Evolutionary conservation across 73 alveolate genomes (phyloP).

Genomic region (Paramecium biaurelia): DNA sequence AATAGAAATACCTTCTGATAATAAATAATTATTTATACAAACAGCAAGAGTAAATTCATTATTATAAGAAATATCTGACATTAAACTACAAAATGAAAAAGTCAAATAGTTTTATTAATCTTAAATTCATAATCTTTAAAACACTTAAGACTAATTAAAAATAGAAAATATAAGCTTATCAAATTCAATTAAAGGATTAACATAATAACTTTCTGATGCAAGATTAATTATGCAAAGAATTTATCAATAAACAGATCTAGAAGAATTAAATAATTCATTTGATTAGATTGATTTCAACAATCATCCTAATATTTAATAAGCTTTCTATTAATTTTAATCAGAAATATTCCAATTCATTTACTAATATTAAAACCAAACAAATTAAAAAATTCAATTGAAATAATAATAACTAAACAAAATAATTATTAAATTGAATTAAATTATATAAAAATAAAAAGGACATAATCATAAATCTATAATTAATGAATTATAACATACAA

Average conservation of each 20-base stretch:
- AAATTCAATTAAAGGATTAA: neutral
- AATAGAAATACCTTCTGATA: neutral
- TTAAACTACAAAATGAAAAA: constrained; percentile 21
- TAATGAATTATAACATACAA: neutral
- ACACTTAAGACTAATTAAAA: neutral
- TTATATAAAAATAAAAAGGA: neutral
- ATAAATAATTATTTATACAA: neutral
- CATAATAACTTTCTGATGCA: neutral
- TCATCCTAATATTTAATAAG: neutral
- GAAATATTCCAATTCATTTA: neutral
- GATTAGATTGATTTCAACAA: neutral
- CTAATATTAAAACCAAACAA: neutral
- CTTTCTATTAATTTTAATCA: neutral
- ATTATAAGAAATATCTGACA: neutral
- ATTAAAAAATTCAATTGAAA: neutral
- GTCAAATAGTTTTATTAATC: neutral
- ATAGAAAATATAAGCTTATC: neutral
- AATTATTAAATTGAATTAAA: neutral
- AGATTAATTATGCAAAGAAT: neutral
- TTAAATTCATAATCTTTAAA: neutral
- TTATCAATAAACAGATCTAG: neutral
- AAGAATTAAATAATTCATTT: neutral
- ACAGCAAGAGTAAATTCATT: neutral
- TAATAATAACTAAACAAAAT: neutral
- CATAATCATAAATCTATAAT: neutral